Evolutionary conservation across 805 yeast species (phyloP).

Genomic region (Lipomyces mesembrius): DNA sequence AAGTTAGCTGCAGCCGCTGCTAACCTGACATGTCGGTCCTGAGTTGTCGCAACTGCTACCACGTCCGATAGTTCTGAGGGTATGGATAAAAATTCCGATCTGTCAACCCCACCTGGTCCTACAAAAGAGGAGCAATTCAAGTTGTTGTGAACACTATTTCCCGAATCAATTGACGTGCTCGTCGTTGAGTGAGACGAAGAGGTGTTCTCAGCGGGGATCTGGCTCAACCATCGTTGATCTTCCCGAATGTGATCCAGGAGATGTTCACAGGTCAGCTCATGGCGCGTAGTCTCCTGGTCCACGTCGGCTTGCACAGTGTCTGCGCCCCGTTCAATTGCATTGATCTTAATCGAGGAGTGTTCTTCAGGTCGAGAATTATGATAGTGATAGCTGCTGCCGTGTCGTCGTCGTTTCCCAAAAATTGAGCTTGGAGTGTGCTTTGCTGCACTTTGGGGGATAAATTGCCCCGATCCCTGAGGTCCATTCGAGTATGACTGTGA

Average conservation of each 20-base stretch:
- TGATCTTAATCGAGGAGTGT: neutral
- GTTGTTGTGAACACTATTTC: neutral
- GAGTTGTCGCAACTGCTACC: conserved; percentile 5
- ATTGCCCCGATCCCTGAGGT: neutral
- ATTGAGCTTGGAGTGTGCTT: neutral
- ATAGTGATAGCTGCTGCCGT: neutral
- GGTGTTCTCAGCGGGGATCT: neutral
- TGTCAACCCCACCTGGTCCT: neutral
- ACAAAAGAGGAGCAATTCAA: neutral
- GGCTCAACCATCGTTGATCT: neutral
- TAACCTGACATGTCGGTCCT: neutral
- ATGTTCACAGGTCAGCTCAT: neutral
- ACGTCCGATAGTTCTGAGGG: neutral
- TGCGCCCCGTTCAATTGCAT: neutral
- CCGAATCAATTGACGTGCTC: neutral
- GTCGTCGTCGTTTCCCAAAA: neutral
- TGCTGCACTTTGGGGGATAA: neutral
- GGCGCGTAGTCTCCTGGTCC: neutral
- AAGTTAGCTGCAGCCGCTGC: conserved; percentile 4
- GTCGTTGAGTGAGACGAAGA: neutral
- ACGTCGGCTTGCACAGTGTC: neutral
- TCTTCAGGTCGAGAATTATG: neutral
- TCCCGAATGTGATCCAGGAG: neutral
- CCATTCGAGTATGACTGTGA: neutral
- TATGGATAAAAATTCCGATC: neutral